Evolutionary conservation across 257 asterid genomes (phyloP), one percentile per base, ranked within the genome.

Genomic region (Capsicum pubescens): DNA sequence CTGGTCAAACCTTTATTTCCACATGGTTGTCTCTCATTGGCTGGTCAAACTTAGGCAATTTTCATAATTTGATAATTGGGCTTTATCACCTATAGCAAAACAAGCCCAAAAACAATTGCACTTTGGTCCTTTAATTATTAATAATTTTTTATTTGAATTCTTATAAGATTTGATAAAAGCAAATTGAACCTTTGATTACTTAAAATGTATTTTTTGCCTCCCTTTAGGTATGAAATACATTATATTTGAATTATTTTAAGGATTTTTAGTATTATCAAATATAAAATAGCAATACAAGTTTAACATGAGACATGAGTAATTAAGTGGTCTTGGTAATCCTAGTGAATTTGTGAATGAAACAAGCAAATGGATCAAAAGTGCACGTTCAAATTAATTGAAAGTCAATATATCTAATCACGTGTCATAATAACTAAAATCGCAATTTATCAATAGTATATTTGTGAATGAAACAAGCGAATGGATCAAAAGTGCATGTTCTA

Each of bases 31-130:
- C 9, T 15, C 7, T 39, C 12, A 78, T 14, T 84, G 87, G 87
- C 7, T 63, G 63, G 86, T 79, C 89, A 87, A 84, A 84, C 83
- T 39, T 76, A n/a, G 44, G 55, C 3, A 79, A 78, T 26, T 67
- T 21, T 13, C 58, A 54, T 12, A 55, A 42, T 39, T 76, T 19
- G 63, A 21, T 7, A 7, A 70, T 50, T 64, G 56, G 48, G 36
- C 81, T 59, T 55, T 60, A 36, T 17, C 69, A 36, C 57, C 50
- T 8, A 36, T 4, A 36, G 48, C 83, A 70, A 66, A 46, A 46
- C 68, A 7, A 67, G 50, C 21, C 76, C 19, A 67, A 4, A 10
- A 16, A 3, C 0, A 67, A 32, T 66, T 12, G 21, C 48, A 14
- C 50, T 67, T 67, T 14, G 78, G 78, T 69, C 15, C 78, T 42